phyloP scores from a whole-genome alignment of 1,284 basidiomycete genomes.

The Cutaneotrichosporon sp. region DNA sequence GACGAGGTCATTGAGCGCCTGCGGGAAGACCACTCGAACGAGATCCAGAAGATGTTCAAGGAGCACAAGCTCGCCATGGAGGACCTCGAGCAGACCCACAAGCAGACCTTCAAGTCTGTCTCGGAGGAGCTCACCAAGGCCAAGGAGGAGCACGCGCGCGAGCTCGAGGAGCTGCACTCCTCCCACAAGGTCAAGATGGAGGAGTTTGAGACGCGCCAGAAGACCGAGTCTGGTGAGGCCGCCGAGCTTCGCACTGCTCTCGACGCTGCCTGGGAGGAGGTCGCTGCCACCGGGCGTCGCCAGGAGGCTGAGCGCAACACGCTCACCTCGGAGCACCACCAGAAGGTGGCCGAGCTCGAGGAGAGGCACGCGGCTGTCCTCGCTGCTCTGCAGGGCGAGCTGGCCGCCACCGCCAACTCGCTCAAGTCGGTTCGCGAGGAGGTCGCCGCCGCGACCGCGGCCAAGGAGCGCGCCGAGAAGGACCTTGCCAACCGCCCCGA shows the following conservation, averaged over 20 bases:
- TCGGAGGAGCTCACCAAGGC: conserved; percentile 19
- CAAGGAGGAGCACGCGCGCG: conserved; percentile 15
- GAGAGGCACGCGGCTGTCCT: conserved; percentile 26
- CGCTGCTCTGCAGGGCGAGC: conserved; percentile 22
- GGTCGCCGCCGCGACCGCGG: conserved; percentile 19
- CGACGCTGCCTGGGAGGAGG: conserved; percentile 27
- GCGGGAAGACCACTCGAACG: conserved; percentile 37
- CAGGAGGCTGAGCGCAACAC: conserved; percentile 29
- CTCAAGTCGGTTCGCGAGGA: conserved; percentile 19
- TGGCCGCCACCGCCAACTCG: conserved; percentile 13
- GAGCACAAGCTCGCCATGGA: conserved; percentile 20
- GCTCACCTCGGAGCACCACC: conserved; percentile 29
- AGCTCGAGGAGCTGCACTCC: conserved; percentile 28
- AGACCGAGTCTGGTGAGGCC: conserved; percentile 13
- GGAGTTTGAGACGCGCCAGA: conserved; percentile 24
- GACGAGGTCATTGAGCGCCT: conserved; percentile 26
- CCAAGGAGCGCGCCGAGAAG: conserved; percentile 23
- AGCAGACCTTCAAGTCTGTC: conserved; percentile 10
- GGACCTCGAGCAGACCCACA: conserved; percentile 26
- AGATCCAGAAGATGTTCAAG: conserved; percentile 24
- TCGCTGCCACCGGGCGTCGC: conserved; percentile 16
- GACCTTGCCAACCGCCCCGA: conserved; percentile 20
- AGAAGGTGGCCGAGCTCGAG: conserved; percentile 26
- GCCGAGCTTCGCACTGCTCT: conserved; percentile 22
- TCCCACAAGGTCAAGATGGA: conserved; percentile 23